These are phyloP conservation scores for Cryptococcus jaspeensis DNA, from an alignment of 1,284 basidiomycete genomes.

Conservation along the genomic window DNA sequence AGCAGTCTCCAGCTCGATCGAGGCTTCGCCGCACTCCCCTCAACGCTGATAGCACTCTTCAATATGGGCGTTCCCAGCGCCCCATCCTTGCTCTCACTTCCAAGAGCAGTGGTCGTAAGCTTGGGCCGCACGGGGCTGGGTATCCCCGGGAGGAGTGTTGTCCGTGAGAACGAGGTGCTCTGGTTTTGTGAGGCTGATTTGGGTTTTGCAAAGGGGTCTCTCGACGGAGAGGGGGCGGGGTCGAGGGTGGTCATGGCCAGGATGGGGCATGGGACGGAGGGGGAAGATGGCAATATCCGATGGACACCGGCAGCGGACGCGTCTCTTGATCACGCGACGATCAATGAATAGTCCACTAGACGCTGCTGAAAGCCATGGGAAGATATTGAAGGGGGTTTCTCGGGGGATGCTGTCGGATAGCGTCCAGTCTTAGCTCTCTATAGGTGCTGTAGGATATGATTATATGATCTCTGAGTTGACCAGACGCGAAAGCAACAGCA, in stretches of 20 bases:
- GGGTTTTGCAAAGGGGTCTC: constrained; percentile 32
- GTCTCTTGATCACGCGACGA: too few relatives aligned
- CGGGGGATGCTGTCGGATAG: not conserved
- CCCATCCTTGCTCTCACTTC: not conserved
- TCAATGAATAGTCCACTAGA: too few relatives aligned
- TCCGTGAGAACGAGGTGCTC: constrained; percentile 26
- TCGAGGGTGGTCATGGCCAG: not conserved
- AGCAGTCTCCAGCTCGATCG: constrained; percentile 40
- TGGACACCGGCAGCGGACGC: too few relatives aligned
- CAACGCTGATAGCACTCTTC: not conserved
- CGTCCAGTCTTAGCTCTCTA: not conserved
- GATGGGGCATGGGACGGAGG: not conserved
- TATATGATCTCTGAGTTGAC: too few relatives aligned
- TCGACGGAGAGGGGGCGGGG: constrained; percentile 13
- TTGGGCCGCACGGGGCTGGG: constrained; percentile 5
- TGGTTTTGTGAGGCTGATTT: constrained; percentile 5
- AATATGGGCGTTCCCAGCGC: not conserved
- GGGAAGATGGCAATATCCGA: not conserved
- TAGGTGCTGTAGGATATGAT: too few relatives aligned
- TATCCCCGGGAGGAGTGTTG: constrained; percentile 15
- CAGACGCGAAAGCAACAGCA: too few relatives aligned
- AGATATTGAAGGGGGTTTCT: not conserved
- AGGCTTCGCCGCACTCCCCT: not conserved
- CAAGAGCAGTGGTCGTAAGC: constrained; percentile 9
- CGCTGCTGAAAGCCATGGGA: too few relatives aligned